Evolutionary conservation across 148 eudicot genomes (phyloP), one percentile per base, ranked within the genome.

Genomic region (Tetragonia tetragonoides): DNA sequence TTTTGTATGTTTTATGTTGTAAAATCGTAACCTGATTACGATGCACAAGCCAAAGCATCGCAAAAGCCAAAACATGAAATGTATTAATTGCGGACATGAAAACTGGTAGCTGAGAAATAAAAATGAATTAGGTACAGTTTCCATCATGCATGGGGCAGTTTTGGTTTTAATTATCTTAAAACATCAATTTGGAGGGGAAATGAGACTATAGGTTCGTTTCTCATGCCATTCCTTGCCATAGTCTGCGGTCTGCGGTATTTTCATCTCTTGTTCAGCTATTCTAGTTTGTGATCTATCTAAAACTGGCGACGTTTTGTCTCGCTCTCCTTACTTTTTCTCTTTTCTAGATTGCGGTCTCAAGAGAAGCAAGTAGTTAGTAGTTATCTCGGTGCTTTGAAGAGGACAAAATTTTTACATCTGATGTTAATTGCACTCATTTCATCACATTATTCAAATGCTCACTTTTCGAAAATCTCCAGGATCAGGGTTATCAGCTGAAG

Each of bases 401-500:
- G 18, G 63, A 39, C 24, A 10, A 12, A n/a, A n/a, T n/a, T n/a
- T n/a, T n/a, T n/a, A n/a, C n/a, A n/a, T n/a, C n/a, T n/a, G n/a
- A n/a, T n/a, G n/a, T n/a, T n/a, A n/a, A n/a, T n/a, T n/a, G n/a
- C n/a, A 54, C 24, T 41, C 73, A 64, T 24, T 34, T 64, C 4
- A 24, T 75, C 37, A 28, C 49, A n/a, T n/a, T n/a, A n/a, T n/a
- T n/a, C n/a, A n/a, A n/a, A 16, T 67, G 74, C 49, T 70, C 54
- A 47, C 75, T 57, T 72, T 46, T 51, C 10, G 44, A 60, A 64
- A 24, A 81, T 85, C 17, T 84, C 79, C 84, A 95, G 99, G 97
- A 80, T 81, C 83, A 84, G 83, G 99, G 97, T 77, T 89, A 86
- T 87, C 87, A 73, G 70, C 59, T 85, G 28, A 89, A 89, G 86